Evolutionary conservation across 1,284 basidiomycete genomes (phyloP), one percentile per base, ranked within the genome.

Genomic region (Rhodotorula sp.): DNA sequence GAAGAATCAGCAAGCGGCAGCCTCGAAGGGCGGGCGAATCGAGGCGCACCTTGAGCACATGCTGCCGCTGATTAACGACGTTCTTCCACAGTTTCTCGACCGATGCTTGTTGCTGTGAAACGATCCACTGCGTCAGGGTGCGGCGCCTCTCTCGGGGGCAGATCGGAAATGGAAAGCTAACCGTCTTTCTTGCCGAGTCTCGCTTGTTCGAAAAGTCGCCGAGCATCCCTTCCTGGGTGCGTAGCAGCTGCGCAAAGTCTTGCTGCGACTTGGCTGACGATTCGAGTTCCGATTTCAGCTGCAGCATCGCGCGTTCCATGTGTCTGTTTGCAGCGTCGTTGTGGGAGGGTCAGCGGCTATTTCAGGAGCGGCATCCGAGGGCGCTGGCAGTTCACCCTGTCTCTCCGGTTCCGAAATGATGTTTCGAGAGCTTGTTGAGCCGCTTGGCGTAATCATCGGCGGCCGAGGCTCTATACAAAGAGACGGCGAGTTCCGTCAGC

Each of bases 361-460:
- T 15, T 26, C 14, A 15, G 16, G 52, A 21, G 52, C 23, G 52
- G 14, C 52, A 18, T 10, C 49, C 18, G 20, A 51, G 20, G 21
- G 20, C 49, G 31, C 29, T 5, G 8, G 12, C 16, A 26, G 85
- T 88, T 77, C 79, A 92, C 90, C 93, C 95, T 72, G 95, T 92
- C 83, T 99, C 96, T 81, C 96, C 92, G 78, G 86, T 86, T 34
- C 95, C 94, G 31, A 97, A 83, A 2, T 87, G 79, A 70, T 85
- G 80, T 82, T 92, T 96, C 46, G 93, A 86, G 34, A 99, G 85
- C 81, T 92, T 94, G 31, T 86, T 84, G 16, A 99, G 80, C 51
- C 90, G 87, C 83, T 94, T 95, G 4, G 95, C 89, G 79, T 98
- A 98, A 48, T 98, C 96, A 77, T 97, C 95, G 81, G 99, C 95